Conservation (phyloP, 192 early-diverging fungal genomes). For the Mortierella hygrophila region DNA sequence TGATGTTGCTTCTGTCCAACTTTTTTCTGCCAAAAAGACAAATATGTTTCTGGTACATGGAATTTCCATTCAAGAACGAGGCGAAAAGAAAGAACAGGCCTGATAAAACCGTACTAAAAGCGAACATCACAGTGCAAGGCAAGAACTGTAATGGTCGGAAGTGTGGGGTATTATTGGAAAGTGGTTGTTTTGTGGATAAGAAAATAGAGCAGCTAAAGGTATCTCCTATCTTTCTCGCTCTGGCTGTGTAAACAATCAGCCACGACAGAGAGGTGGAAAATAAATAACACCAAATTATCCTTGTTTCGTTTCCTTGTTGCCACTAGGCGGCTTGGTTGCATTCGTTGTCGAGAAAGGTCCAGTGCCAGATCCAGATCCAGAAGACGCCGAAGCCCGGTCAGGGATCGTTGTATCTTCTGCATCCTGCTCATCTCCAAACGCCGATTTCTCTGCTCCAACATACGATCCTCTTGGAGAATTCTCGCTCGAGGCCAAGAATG, state of each 20-base stretch:
- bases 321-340: background rate
- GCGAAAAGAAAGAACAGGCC: no score
- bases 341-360: background rate
- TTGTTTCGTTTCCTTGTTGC: background rate
- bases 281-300: background rate
- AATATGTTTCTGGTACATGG: background rate
- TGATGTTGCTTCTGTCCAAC: background rate
- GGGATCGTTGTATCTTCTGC: background rate
- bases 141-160: no score
- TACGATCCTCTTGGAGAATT: constrained; percentile 11
- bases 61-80: background rate
- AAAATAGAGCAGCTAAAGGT: background rate
- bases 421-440: constrained; percentile 23
- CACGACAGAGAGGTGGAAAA: background rate
- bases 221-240: background rate
- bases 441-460: background rate
- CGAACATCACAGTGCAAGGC: no score
- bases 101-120: no score
- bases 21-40: background rate
- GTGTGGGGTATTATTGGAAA: background rate
- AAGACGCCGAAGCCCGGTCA: constrained; percentile 12
- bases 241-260: no score
- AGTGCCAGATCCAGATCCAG: constrained; percentile 7
- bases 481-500: background rate
- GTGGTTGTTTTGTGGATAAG: background rate